Percentiles rank a stretch among this genome's conserved stretches.
Conservation (phyloP, 371 early-diverging fungal genomes). For the Mortierella sp. region DNA sequence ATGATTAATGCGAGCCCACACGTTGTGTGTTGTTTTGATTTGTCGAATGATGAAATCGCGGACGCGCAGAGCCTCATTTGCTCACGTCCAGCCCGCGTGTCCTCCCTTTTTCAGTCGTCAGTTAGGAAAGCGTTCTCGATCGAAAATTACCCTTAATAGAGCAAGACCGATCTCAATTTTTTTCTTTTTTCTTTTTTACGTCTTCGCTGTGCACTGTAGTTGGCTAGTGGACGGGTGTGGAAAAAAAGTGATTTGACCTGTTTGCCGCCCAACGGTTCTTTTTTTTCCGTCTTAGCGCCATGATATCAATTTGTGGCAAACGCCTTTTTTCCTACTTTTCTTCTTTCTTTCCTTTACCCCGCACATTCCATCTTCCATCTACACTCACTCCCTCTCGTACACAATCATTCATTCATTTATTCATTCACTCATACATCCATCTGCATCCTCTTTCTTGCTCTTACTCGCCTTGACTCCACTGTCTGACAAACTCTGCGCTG, state of each 20-base stretch:
- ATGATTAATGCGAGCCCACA: constrained; percentile 1
- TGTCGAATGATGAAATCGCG: constrained; percentile 3
- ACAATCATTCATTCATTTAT: background rate
- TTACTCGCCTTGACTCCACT: background rate
- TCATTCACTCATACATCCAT: background rate
- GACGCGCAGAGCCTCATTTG: background rate
- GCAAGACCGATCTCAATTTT: constrained; percentile 7
- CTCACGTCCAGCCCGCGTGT: background rate
- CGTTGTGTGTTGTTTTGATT: background rate
- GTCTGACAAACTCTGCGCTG: constrained; percentile 3
- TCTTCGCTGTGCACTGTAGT: background rate
- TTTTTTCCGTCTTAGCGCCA: background rate
- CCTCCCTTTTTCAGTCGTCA: too few relatives aligned
- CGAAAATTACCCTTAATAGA: background rate
- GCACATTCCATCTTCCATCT: background rate
- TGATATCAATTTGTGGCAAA: background rate
- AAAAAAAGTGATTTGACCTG: background rate
- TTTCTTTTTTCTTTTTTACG: too few relatives aligned
- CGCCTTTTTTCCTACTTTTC: background rate
- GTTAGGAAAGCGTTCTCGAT: too few relatives aligned
- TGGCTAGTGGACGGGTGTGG: background rate
- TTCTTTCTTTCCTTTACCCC: background rate
- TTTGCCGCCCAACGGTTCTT: constrained; percentile 1
- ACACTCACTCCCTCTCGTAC: background rate
- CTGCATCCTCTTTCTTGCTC: background rate